Evolutionary conservation across 306 rosid species (phyloP), one percentile per base, ranked within the genome.

Genomic region (Quercus bicolor): DNA sequence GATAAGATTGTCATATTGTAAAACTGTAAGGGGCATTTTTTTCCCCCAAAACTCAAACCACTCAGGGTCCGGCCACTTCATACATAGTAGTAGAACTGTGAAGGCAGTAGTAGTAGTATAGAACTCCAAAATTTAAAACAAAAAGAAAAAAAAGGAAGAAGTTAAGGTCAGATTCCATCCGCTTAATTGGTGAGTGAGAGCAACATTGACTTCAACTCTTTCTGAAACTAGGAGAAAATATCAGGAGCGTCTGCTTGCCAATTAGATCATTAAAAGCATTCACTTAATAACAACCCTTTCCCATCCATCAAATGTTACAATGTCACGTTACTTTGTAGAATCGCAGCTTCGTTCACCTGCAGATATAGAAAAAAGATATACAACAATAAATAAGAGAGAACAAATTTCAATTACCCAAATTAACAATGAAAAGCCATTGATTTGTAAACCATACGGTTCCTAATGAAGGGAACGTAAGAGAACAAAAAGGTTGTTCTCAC

Each of bases 331-430:
- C 73, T 55, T 55, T 12, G 78, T 37, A 6, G 31, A 31, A 59
- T 80, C 65, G 75, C 77, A 64, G 78, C 80, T 68, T 45, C 48
- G 77, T 64, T 68, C 77, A 72, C 90, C 90, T 86, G 81, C 77
- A 80, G 60, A 69, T 6, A 2, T n/a, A 56, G 18, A 18, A 64
- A 23, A 9, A 13, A 11, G 45, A 29, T 9, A 24, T 14, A 24
- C 8, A 14, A 5, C 26, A 73, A 24, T 29, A 34, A 15, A 31
- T 64, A 34, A 64, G 43, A 15, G 16, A 16, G 18, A 13, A 4
- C 37, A 26, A 26, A 4, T 24, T 26, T 2, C 15, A 26, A 24
- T 6, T 26, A 61, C 7, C 68, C 14, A 26, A 26, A 48, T 48
- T 48, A 48, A 48, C 16, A 48, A 48, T 12, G 53, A 2, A 3